phyloP scores from a whole-genome alignment of 306 rosid species.

The Trichosanthes cucumerina region DNA sequence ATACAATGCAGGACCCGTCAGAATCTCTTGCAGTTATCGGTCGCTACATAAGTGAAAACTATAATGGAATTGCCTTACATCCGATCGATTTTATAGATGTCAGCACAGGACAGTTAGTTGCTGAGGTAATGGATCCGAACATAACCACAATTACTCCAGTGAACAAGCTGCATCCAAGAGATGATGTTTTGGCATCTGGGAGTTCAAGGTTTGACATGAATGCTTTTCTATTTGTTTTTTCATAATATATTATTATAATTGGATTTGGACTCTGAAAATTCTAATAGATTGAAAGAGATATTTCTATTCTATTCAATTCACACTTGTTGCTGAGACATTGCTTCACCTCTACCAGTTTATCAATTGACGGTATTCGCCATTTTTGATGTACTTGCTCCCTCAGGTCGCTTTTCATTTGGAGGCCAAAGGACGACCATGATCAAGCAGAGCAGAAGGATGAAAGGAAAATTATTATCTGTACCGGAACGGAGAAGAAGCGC shows the following conservation, averaged over 20 bases:
- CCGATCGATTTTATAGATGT: slow-evolving; percentile 89
- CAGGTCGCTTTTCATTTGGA: slow-evolving; percentile 91
- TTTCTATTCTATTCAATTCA: not conserved
- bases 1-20: slow-evolving; percentile 60
- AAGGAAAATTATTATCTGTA: slow-evolving; percentile 41
- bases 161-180: slow-evolving; percentile 82
- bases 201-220: slow-evolving; percentile 61
- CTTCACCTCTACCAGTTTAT: slow-evolving; percentile 9
- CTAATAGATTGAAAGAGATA: not conserved
- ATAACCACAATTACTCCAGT: slow-evolving; percentile 85
- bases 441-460: slow-evolving; percentile 44
- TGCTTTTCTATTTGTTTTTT: not conserved
- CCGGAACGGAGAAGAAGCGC: slow-evolving; percentile 35
- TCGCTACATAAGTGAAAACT: slow-evolving; percentile 91
- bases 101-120: slow-evolving; percentile 76
- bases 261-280: not conserved
- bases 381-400: not conserved
- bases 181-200: slow-evolving; percentile 81
- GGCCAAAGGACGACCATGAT: slow-evolving; percentile 59
- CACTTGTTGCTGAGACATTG: not conserved
- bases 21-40: slow-evolving; percentile 87
- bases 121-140: slow-evolving; percentile 92
- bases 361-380: not conserved
- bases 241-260: not conserved
- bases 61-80: slow-evolving; percentile 82